Evolutionary conservation across 495 filamentous ascomycete species (phyloP).

Genomic region (Coniosporium apollinis): DNA sequence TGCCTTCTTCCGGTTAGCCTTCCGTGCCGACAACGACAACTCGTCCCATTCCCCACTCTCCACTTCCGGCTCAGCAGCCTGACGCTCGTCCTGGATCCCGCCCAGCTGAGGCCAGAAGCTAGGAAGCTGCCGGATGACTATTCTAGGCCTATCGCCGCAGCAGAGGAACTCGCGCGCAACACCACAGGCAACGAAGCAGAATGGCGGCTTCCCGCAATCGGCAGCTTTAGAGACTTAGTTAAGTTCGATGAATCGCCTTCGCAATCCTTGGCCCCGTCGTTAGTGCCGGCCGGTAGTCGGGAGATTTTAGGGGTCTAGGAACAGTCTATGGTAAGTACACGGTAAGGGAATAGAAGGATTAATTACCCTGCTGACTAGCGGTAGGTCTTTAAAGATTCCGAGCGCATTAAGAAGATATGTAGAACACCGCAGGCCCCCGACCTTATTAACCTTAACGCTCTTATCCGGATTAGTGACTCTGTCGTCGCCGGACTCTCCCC

Average conservation of each 20-base stretch:
- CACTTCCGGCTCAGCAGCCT: too few species aligned
- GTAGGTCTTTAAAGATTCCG: conserved; percentile 2
- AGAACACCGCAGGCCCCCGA: not conserved
- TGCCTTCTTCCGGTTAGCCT: too few species aligned
- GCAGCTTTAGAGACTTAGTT: not conserved
- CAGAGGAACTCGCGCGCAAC: conserved; percentile 4
- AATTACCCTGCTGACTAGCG: not conserved
- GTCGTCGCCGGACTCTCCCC: too few species aligned
- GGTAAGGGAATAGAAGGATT: not conserved
- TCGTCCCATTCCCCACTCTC: too few species aligned
- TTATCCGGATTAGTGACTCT: conserved; percentile 16
- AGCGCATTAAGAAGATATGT: not conserved
- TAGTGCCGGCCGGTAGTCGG: not conserved
- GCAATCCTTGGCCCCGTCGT: not conserved
- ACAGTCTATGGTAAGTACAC: conserved; percentile 1
- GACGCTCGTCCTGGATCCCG: too few species aligned
- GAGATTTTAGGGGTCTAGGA: not conserved
- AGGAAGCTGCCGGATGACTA: conserved; percentile 2
- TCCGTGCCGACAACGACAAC: too few species aligned
- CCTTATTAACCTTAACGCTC: not conserved
- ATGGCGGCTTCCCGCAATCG: not conserved
- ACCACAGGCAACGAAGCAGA: not conserved
- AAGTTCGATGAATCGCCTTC: not conserved
- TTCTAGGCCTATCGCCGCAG: conserved; percentile 3
- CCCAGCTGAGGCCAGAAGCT: conserved; percentile 1